A percentile compares a stretch with the other conserved stretches of the same genome.
Evolutionary conservation across 768 basidiomycete genomes (phyloP).

Genomic region (Hericium alpestre): DNA sequence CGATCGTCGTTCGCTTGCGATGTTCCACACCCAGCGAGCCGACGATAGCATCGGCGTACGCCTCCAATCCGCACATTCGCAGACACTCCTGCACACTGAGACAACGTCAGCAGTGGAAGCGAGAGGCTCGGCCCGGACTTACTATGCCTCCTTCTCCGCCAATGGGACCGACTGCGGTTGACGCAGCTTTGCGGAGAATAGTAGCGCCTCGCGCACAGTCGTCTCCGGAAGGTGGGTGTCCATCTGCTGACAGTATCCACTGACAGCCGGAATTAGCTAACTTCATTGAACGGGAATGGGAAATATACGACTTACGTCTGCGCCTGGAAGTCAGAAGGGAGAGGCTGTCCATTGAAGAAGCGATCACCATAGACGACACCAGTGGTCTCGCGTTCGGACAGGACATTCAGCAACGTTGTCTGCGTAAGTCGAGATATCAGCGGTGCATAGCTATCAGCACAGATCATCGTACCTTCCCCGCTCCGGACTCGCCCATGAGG

Average conservation of each 20-base stretch:
- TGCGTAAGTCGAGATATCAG: no score
- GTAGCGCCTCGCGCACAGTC: slow-evolving; percentile 73
- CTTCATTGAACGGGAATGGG: no score
- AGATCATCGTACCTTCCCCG: slow-evolving; percentile 29
- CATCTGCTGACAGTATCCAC: slow-evolving; percentile 81
- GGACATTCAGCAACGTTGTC: slow-evolving; percentile 42
- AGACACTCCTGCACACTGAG: slow-evolving; percentile 43
- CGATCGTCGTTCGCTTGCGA: slow-evolving; percentile 77
- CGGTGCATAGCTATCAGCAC: background rate
- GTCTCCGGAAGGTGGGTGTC: slow-evolving; percentile 70
- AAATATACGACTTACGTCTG: slow-evolving; percentile 32
- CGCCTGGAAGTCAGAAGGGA: slow-evolving; percentile 41
- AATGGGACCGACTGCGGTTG: slow-evolving; percentile 57
- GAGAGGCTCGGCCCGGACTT: slow-evolving; percentile 14
- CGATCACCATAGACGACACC: slow-evolving; percentile 32
- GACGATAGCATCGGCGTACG: slow-evolving; percentile 57
- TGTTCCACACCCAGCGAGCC: slow-evolving; percentile 61
- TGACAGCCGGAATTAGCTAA: no score
- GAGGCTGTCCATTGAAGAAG: slow-evolving; percentile 34
- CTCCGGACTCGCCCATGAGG: slow-evolving; percentile 58
- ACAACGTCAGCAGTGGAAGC: background rate
- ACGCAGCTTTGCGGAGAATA: slow-evolving; percentile 70
- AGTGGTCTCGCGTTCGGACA: slow-evolving; percentile 27
- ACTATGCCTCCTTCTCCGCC: slow-evolving; percentile 74
- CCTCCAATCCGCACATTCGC: slow-evolving; percentile 54